Base-by-base conservation (phyloP, 345 rosid species). In the Euphorbia peplus region DNA sequence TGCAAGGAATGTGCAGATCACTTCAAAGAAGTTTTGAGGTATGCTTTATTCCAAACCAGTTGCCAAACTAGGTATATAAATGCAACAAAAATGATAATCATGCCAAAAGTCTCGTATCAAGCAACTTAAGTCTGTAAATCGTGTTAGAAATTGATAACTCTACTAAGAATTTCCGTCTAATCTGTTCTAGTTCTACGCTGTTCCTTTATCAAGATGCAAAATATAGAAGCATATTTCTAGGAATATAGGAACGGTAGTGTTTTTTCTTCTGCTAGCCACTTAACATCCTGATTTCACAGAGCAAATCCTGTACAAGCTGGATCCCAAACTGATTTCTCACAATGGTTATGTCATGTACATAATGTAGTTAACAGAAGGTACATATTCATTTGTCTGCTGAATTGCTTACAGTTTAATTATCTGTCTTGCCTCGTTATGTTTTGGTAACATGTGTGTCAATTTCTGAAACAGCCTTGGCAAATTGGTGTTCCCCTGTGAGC, bases 1-100 rank as follows among this genome's bases (percentile, higher is more conserved):
- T 91, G 99, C 85, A 83, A 86, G 83, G 93, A 91, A 76, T 95
- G 98, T 68, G 97, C 98, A 0, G 98, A 88, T 80, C 99, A 95
- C 79, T 95, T 91, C 60, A 88, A 87, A 84, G 97, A 95, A 70
- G 85, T 91, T 62, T 71, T 95, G 64, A 91, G 96, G 99, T 90
- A 81, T 66, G 59, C 41, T 11, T 14, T 63, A 30, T 48, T 42
- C 32, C 52, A 8, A 42, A 1, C 19, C 11, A 24, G 8, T 37
- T 32, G 42, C 63, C 18, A 25, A 55, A 26, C 11, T 55, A 24
- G 28, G 18, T 25, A 32, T 32, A 32, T 32, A 32, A 32, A 32
- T 32, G 37, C 37, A 32, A 32, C 6, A 32, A 32, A 32, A 32
- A 32, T 32, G 3, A 32, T 6, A 32, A 32, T 6, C 37, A 6